Conservation (phyloP, 306 rosid genomes). For the Medicago arabica region DNA sequence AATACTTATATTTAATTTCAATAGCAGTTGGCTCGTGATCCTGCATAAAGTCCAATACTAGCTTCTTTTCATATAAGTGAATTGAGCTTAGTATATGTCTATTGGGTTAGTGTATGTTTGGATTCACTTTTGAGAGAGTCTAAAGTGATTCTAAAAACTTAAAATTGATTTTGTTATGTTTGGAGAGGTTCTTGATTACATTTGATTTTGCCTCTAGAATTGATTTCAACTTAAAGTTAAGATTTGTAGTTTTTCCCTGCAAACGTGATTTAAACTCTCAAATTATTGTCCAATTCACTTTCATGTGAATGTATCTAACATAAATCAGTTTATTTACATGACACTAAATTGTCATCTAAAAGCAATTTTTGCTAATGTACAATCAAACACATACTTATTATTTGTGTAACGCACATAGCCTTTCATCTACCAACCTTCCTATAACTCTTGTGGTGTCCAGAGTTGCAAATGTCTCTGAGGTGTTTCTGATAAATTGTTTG, state of each 20-base stretch:
- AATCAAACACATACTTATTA: not conserved
- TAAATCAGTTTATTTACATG: not conserved
- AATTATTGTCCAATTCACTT: not conserved
- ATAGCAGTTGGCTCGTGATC: constrained; percentile 22
- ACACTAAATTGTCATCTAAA: not conserved
- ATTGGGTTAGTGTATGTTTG: not conserved
- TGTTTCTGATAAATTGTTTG: constrained; percentile 28
- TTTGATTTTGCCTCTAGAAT: not conserved
- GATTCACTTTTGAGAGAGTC: not conserved
- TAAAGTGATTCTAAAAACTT: not conserved
- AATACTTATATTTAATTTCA: constrained; percentile 9
- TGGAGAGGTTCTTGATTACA: not conserved
- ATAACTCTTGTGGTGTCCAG: constrained; percentile 14
- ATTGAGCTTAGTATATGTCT: too few relatives aligned
- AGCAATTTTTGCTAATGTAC: not conserved
- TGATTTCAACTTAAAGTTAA: too few relatives aligned
- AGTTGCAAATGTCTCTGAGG: constrained; percentile 35
- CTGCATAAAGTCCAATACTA: constrained; percentile 38
- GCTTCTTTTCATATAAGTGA: too few relatives aligned
- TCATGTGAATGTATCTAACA: not conserved
- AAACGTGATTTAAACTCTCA: not conserved
- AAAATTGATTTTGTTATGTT: not conserved
- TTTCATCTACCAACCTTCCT: constrained; percentile 25
- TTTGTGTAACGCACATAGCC: constrained; percentile 24
- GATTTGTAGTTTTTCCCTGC: too few relatives aligned